Evolutionary conservation across 257 asterid genomes (phyloP).

Genomic region (Prunella vulgaris): DNA sequence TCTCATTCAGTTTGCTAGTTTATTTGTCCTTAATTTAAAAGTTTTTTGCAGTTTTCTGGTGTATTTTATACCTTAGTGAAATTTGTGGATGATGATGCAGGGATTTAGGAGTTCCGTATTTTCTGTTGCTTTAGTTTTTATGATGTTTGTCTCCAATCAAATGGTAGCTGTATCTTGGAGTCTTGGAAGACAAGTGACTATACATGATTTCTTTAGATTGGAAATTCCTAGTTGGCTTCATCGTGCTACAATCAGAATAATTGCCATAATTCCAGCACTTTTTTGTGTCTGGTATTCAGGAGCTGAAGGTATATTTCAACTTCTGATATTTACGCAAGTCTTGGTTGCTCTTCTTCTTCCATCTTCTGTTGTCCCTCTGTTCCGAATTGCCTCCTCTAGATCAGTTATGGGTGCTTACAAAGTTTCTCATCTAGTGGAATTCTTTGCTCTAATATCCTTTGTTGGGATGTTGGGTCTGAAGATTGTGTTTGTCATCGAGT

Average conservation of each 20-base stretch:
- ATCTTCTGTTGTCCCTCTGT: conserved; percentile 83
- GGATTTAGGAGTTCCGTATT: conserved; percentile 63
- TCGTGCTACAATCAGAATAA: conserved; percentile 73
- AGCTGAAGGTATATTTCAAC: conserved; percentile 85
- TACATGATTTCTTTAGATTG: conserved; percentile 54
- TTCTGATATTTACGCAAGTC: conserved; percentile 76
- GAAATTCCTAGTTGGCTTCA: conserved; percentile 96
- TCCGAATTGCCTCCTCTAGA: conserved; percentile 81
- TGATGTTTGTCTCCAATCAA: conserved; percentile 69
- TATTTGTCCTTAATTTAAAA: not conserved
- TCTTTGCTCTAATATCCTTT: conserved; percentile 53
- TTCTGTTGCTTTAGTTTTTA: conserved; percentile 50
- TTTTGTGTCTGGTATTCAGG: conserved; percentile 79
- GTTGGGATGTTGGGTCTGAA: conserved; percentile 69
- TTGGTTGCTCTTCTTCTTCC: conserved; percentile 87
- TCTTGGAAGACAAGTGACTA: conserved; percentile 57
- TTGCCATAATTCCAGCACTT: conserved; percentile 84
- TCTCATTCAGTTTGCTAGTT: no score
- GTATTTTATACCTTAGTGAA: conserved; percentile 6
- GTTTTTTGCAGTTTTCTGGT: conserved; percentile 10
- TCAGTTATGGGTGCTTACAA: conserved; percentile 71
- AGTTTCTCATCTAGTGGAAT: conserved; percentile 55
- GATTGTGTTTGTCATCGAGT: conserved; percentile 68
- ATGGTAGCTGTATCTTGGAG: conserved; percentile 74
- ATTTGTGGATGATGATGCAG: conserved; percentile 43